Percentiles rank a stretch among this genome's conserved stretches.
Conservation (phyloP, 345 rosid genomes). For the Excoecaria agallocha region DNA sequence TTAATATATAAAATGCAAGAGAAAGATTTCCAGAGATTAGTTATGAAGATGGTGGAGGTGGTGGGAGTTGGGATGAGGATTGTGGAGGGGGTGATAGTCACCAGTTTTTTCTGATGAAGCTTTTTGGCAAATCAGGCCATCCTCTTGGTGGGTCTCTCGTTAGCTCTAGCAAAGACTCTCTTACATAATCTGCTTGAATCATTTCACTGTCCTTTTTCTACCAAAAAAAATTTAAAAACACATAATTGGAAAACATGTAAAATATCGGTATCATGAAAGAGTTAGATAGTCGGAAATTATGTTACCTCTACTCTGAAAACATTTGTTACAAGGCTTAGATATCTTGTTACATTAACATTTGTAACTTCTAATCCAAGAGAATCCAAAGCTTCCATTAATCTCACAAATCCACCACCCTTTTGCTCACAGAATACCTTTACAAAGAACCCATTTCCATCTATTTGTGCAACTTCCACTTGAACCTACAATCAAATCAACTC, state of each 20-base stretch:
- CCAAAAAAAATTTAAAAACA: not conserved
- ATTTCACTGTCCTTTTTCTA: slow-evolving; percentile 74
- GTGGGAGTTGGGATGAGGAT: not conserved
- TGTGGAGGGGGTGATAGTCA: slow-evolving; percentile 28
- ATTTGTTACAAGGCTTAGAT: slow-evolving; percentile 74
- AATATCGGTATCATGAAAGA: too few relatives aligned
- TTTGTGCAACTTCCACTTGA: slow-evolving; percentile 87
- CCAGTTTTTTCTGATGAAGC: slow-evolving; percentile 35
- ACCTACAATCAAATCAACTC: slow-evolving; percentile 36
- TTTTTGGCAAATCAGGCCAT: slow-evolving; percentile 50
- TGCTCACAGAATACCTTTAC: slow-evolving; percentile 89
- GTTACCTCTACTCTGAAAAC: slow-evolving; percentile 84
- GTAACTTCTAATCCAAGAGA: slow-evolving; percentile 83
- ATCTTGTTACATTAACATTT: slow-evolving; percentile 78
- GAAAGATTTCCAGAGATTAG: too few relatives aligned
- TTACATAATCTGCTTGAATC: slow-evolving; percentile 74
- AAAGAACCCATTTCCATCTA: slow-evolving; percentile 80
- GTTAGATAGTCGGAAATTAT: too few relatives aligned
- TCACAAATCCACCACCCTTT: slow-evolving; percentile 75
- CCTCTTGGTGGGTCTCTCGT: slow-evolving; percentile 51
- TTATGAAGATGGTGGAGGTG: too few relatives aligned
- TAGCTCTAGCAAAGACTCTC: slow-evolving; percentile 75
- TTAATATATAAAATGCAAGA: too few relatives aligned
- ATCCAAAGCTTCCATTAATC: slow-evolving; percentile 79
- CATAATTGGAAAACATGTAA: not conserved